phyloP scores from a whole-genome alignment of 495 filamentous ascomycete genomes.

The Aspergillus incahuasiensis region DNA sequence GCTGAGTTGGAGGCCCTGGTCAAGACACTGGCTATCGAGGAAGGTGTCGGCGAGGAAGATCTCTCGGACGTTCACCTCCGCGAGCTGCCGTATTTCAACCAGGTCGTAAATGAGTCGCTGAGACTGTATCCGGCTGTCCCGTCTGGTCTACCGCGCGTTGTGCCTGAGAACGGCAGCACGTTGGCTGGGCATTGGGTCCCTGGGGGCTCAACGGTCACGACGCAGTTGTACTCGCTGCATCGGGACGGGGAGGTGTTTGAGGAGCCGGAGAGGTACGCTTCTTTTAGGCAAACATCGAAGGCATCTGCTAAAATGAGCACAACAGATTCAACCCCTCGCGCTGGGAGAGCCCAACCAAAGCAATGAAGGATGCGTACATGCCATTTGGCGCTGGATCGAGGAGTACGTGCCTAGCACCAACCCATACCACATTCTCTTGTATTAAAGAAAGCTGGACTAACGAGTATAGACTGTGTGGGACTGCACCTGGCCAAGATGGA shows the following conservation, averaged over 20 bases:
- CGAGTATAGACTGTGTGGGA: slow-evolving; percentile 35
- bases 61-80: slow-evolving; percentile 27
- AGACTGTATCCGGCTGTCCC: slow-evolving; percentile 50
- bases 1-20: not conserved
- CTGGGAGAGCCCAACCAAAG: slow-evolving; percentile 41
- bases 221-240: slow-evolving; percentile 44
- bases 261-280: slow-evolving; percentile 23
- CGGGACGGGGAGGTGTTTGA: slow-evolving; percentile 28
- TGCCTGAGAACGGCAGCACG: slow-evolving; percentile 23
- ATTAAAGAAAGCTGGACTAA: not conserved
- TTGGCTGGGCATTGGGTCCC: slow-evolving; percentile 31
- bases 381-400: slow-evolving; percentile 50
- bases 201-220: slow-evolving; percentile 27
- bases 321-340: slow-evolving; percentile 38
- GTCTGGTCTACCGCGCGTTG: slow-evolving; percentile 36
- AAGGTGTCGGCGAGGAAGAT: not conserved
- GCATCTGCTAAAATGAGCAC: too few relatives aligned
- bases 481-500: slow-evolving; percentile 35
- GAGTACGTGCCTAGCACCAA: slow-evolving; percentile 18
- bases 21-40: not conserved
- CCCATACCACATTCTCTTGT: not conserved
- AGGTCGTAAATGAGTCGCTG: slow-evolving; percentile 52
- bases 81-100: slow-evolving; percentile 39
- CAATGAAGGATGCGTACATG: slow-evolving; percentile 50
- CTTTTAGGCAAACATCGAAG: too few relatives aligned